Percentiles rank a stretch among this genome's conserved stretches.
Conservation (phyloP, 768 basidiomycete genomes). For the Rhodotorula babjevae region DNA sequence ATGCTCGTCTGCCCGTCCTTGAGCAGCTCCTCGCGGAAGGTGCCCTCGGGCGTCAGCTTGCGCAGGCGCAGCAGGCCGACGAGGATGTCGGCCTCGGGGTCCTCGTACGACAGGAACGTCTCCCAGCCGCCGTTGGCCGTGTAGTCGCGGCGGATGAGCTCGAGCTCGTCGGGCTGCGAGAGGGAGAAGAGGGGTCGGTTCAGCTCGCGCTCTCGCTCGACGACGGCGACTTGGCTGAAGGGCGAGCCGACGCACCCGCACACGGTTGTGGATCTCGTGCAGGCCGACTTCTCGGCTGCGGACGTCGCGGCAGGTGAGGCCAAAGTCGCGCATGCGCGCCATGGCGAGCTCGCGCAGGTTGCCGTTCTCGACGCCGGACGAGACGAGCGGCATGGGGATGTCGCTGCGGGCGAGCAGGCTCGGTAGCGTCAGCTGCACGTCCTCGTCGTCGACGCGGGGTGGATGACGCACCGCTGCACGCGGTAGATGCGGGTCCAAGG, state of each 20-base stretch:
- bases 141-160: constrained; percentile 91
- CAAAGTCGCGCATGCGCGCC: constrained; percentile 98
- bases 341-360: constrained; percentile 93
- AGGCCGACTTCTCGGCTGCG: constrained; percentile 97
- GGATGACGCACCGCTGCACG: constrained; percentile 79
- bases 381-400: constrained; percentile 92
- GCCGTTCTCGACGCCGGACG: constrained; percentile 96
- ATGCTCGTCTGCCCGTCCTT: constrained; percentile 63
- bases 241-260: constrained; percentile 51
- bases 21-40: constrained; percentile 88
- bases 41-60: constrained; percentile 87
- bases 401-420: constrained; percentile 62
- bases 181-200: no score
- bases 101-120: constrained; percentile 97
- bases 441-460: no score
- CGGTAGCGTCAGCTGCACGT: no score
- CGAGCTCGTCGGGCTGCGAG: constrained; percentile 68
- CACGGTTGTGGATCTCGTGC: constrained; percentile 97
- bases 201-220: no score
- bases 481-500: constrained; percentile 99
- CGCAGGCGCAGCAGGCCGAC: constrained; percentile 85
- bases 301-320: constrained; percentile 93
- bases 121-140: constrained; percentile 98
- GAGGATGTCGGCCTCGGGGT: constrained; percentile 92
- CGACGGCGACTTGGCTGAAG: no score